phyloP scores from a whole-genome alignment of 306 rosid genomes.

The Elaeagnus macrophylla region DNA sequence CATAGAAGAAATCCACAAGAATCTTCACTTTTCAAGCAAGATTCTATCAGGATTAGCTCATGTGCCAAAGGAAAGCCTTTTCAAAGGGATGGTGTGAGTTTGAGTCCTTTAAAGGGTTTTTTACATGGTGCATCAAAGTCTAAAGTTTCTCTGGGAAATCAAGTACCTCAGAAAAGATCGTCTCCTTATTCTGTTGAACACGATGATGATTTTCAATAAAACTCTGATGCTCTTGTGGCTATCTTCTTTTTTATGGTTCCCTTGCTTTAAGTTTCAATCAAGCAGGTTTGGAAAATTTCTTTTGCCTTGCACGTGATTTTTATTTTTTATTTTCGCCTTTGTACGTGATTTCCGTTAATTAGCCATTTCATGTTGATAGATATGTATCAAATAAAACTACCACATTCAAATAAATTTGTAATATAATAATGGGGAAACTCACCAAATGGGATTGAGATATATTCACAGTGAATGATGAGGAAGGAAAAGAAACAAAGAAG shows the following conservation, averaged over 20 bases:
- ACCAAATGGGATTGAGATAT: too few relatives aligned
- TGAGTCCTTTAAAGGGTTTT: constrained; percentile 22
- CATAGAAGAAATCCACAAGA: constrained; percentile 30
- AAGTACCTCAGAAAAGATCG: constrained; percentile 58
- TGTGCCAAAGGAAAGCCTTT: constrained; percentile 28
- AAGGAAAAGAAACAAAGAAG: too few relatives aligned
- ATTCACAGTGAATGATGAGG: too few relatives aligned
- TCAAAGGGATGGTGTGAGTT: constrained; percentile 22
- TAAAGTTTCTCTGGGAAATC: constrained; percentile 32
- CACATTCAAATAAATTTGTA: too few relatives aligned
- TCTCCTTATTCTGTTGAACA: constrained; percentile 27
- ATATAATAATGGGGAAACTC: too few relatives aligned
- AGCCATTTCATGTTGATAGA: too few relatives aligned
- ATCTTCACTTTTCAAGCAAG: constrained; percentile 25
- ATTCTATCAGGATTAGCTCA: constrained; percentile 21
- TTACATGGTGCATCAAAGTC: constrained; percentile 24
- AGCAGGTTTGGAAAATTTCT: too few relatives aligned
- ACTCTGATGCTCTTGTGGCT: not conserved
- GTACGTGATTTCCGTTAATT: too few relatives aligned
- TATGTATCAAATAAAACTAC: too few relatives aligned
- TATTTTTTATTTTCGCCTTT: too few relatives aligned
- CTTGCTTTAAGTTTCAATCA: not conserved
- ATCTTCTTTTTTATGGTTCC: not conserved
- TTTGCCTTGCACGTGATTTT: too few relatives aligned
- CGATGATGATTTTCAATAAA: constrained; percentile 34